These are phyloP conservation scores for Stagonosporopsis tanaceti DNA, from an alignment of 2,329 filamentous ascomycete species.

Conservation along the genomic window DNA sequence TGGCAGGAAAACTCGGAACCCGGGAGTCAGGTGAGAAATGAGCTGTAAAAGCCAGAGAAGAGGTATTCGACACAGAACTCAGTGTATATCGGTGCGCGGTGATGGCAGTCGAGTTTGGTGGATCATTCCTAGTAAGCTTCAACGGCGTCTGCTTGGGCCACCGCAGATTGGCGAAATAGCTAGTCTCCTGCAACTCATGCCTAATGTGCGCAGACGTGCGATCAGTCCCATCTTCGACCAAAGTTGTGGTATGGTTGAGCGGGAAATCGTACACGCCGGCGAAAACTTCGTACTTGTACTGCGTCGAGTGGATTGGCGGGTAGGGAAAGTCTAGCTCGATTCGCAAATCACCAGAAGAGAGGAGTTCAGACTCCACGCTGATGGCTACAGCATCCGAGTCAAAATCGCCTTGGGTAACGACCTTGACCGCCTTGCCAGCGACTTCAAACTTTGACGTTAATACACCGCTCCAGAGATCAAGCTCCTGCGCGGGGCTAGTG, in stretches of 20 bases:
- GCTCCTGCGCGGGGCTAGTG: conserved; percentile 44
- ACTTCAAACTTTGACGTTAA: conserved; percentile 57
- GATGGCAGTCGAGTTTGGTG: conserved; percentile 53
- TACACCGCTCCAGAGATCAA: conserved; percentile 60
- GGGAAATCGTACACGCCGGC: conserved; percentile 61
- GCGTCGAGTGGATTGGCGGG: conserved; percentile 46
- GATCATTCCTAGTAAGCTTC: conserved; percentile 44
- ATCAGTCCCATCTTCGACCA: conserved; percentile 36
- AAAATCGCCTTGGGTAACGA: conserved; percentile 57
- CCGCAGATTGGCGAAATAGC: conserved; percentile 52
- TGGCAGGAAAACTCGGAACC: conserved; percentile 26
- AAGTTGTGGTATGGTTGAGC: conserved; percentile 52
- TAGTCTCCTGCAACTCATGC: conserved; percentile 54
- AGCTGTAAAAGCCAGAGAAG: conserved; percentile 31
- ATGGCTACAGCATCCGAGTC: conserved; percentile 57
- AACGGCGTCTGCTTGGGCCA: conserved; percentile 51
- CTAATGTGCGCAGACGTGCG: conserved; percentile 52
- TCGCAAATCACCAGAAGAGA: conserved; percentile 50
- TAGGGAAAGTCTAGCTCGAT: conserved; percentile 63
- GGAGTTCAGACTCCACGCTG: conserved; percentile 53
- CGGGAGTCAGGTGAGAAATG: conserved; percentile 39
- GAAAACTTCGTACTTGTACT: conserved; percentile 52
- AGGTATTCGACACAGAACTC: conserved; percentile 3
- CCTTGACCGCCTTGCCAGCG: conserved; percentile 49
- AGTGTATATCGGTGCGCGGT: conserved; percentile 41